Evolutionary conservation across 352 stramenopile genomes (phyloP).

Genomic region (Discostella stelligera): DNA sequence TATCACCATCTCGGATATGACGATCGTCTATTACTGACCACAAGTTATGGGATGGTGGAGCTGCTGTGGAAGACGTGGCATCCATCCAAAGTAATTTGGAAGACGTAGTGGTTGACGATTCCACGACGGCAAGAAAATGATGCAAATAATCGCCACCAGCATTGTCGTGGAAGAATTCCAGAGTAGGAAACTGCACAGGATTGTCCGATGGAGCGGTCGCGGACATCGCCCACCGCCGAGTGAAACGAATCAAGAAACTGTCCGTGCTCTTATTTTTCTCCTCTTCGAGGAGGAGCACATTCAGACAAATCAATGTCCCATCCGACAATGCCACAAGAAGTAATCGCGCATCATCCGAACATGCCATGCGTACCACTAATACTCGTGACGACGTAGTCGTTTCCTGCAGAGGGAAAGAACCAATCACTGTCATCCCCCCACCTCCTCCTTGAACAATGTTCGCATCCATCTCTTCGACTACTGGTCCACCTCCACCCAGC

Average conservation of each 20-base stretch:
- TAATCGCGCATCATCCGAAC: slow-evolving; percentile 57
- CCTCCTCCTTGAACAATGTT: background rate
- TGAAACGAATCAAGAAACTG: slow-evolving; percentile 28
- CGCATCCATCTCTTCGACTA: slow-evolving; percentile 7
- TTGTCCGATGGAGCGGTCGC: background rate
- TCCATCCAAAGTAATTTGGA: slow-evolving; percentile 58
- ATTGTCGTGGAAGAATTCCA: slow-evolving; percentile 29
- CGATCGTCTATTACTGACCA: slow-evolving; percentile 17
- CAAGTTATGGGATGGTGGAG: slow-evolving; percentile 15
- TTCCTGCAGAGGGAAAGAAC: background rate
- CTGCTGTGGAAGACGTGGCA: slow-evolving; percentile 43
- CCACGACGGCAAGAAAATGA: slow-evolving; percentile 53
- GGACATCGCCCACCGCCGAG: slow-evolving; percentile 49
- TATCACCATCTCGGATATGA: slow-evolving; percentile 8
- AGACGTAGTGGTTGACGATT: background rate
- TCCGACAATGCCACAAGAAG: slow-evolving; percentile 55
- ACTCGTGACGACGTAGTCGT: too few species aligned
- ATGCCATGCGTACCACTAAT: slow-evolving; percentile 16
- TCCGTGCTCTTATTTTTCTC: background rate
- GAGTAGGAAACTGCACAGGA: slow-evolving; percentile 17
- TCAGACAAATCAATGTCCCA: slow-evolving; percentile 60
- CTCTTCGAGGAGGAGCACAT: slow-evolving; percentile 31
- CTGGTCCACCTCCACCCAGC: background rate
- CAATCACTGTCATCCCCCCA: slow-evolving; percentile 26
- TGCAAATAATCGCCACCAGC: slow-evolving; percentile 36